Evolutionary conservation across 2,329 filamentous ascomycete genomes (phyloP).

Genomic region (Periconia sp.): DNA sequence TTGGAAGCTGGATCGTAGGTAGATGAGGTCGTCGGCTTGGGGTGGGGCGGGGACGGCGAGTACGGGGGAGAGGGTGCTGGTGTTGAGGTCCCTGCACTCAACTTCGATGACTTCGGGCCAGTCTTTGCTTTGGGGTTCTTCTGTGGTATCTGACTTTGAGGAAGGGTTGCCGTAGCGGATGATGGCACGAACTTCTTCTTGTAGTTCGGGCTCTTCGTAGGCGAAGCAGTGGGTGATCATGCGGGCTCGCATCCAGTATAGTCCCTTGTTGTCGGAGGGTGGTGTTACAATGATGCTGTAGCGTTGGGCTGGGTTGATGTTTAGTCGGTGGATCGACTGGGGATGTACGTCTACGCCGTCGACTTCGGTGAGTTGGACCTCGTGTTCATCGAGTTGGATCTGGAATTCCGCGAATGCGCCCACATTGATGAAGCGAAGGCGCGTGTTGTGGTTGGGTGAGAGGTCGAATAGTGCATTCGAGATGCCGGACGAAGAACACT

Average conservation of each 20-base stretch:
- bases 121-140: slow-evolving; percentile 47
- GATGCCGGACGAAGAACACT: slow-evolving; percentile 37
- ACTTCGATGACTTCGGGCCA: slow-evolving; percentile 55
- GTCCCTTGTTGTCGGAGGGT: slow-evolving; percentile 37
- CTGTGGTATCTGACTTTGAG: not conserved
- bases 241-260: slow-evolving; percentile 56
- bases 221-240: slow-evolving; percentile 65
- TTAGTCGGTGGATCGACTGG: slow-evolving; percentile 56
- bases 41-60: slow-evolving; percentile 47
- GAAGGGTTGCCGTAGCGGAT: slow-evolving; percentile 46
- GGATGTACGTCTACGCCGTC: slow-evolving; percentile 66
- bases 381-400: slow-evolving; percentile 65
- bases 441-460: slow-evolving; percentile 60
- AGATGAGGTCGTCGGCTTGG: slow-evolving; percentile 55
- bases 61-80: slow-evolving; percentile 50
- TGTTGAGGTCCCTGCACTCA: slow-evolving; percentile 56
- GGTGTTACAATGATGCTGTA: slow-evolving; percentile 67
- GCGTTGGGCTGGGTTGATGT: slow-evolving; percentile 68
- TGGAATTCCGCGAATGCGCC: slow-evolving; percentile 65
- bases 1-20: slow-evolving; percentile 60
- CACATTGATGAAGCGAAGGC: slow-evolving; percentile 72
- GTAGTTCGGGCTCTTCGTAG: slow-evolving; percentile 51
- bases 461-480: slow-evolving; percentile 37
- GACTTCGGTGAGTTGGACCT: slow-evolving; percentile 64
- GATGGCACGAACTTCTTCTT: slow-evolving; percentile 53